Conservation (phyloP, 148 eudicot species). For the Gaultheria prostrata region DNA sequence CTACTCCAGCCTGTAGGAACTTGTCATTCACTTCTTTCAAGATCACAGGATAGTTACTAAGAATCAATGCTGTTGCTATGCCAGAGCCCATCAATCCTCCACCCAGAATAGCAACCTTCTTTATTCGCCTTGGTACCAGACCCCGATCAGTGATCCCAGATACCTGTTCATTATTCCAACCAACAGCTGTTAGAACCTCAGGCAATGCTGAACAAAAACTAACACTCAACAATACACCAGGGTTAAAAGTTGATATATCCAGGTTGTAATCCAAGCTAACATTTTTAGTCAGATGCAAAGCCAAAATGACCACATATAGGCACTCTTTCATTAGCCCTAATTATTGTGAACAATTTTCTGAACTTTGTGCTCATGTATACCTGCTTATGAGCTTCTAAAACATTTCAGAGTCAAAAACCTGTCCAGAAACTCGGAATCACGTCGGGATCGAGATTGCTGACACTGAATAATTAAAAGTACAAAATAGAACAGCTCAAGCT, state of each 20-base stretch:
- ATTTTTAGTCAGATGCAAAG: background rate
- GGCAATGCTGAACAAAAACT: background rate
- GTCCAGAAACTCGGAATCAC: background rate
- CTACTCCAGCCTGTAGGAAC: constrained; percentile 68
- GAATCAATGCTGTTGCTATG: constrained; percentile 87
- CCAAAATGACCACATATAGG: background rate
- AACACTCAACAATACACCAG: background rate
- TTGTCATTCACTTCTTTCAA: constrained; percentile 89
- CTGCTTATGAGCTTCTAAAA: background rate
- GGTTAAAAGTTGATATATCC: background rate
- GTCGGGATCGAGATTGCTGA: background rate
- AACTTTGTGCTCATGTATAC: background rate
- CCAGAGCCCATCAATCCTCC: constrained; percentile 99
- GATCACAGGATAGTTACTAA: constrained; percentile 67
- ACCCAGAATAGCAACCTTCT: constrained; percentile 86
- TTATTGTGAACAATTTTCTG: background rate
- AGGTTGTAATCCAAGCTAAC: background rate
- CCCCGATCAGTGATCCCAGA: constrained; percentile 89
- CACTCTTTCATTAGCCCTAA: background rate
- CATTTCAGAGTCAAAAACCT: background rate
- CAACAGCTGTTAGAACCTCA: background rate
- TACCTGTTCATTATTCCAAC: constrained; percentile 40
- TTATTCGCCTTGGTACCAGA: constrained; percentile 61
- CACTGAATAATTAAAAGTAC: background rate
- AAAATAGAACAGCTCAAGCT: background rate